Conservation (phyloP, 805 yeast genomes). For the Blastobotrys attinorum region DNA sequence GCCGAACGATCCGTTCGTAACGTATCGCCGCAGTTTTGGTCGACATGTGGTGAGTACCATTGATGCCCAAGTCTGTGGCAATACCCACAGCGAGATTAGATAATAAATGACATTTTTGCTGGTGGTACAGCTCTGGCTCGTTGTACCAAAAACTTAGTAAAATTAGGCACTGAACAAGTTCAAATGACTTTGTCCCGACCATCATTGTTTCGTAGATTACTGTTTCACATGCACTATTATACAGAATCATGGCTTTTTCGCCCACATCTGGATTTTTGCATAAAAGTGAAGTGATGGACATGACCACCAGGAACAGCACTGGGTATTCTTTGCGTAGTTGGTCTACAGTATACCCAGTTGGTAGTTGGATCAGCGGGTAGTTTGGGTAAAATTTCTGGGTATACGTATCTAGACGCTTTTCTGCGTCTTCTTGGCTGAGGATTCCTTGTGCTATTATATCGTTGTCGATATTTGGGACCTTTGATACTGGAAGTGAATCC, state of each 20-base stretch:
- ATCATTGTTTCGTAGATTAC: constrained; percentile 49
- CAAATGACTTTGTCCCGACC: constrained; percentile 62
- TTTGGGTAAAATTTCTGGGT: constrained; percentile 36
- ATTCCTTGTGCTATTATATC: constrained; percentile 47
- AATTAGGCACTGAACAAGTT: constrained; percentile 54
- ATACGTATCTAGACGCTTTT: constrained; percentile 43
- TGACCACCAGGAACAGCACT: constrained; percentile 52
- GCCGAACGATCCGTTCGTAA: constrained; percentile 28
- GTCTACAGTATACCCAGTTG: constrained; percentile 37
- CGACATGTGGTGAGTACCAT: constrained; percentile 36
- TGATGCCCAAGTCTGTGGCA: constrained; percentile 70
- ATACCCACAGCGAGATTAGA: constrained; percentile 57
- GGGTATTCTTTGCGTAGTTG: constrained; percentile 48
- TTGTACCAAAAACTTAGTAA: constrained; percentile 72
- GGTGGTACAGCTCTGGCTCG: constrained; percentile 72
- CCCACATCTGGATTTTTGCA: constrained; percentile 5
- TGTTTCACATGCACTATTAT: constrained; percentile 24
- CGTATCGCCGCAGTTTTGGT: constrained; percentile 12
- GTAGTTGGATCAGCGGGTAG: constrained; percentile 54
- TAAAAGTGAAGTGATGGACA: constrained; percentile 49
- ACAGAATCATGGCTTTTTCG: constrained; percentile 15
- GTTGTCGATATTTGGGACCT: constrained; percentile 15
- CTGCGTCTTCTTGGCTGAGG: constrained; percentile 53
- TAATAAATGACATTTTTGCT: constrained; percentile 67
- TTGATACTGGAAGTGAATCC: constrained; percentile 5